Evolutionary conservation across 2,329 filamentous ascomycete genomes (phyloP).

Genomic region (Aspergillus udagawae): DNA sequence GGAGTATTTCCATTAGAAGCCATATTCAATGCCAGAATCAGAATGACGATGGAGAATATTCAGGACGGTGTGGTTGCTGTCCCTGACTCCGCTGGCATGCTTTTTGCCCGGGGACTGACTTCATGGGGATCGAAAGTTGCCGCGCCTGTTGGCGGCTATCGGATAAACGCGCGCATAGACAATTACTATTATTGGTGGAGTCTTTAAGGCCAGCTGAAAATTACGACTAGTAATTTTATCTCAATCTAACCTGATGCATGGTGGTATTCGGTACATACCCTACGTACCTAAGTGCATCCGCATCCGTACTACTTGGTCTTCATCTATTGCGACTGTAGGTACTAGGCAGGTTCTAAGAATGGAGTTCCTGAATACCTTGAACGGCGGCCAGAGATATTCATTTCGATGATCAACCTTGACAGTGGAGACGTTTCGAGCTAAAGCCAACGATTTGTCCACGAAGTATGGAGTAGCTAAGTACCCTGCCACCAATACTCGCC

Average conservation of each 20-base stretch:
- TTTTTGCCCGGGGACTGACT: conserved; percentile 1
- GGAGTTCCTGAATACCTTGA: not conserved
- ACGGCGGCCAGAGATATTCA: not conserved
- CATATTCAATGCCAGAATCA: conserved; percentile 25
- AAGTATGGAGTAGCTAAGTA: not conserved
- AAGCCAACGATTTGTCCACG: not conserved
- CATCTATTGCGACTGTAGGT: not conserved
- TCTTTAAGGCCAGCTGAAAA: not conserved
- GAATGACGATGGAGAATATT: not conserved
- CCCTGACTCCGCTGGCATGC: not conserved
- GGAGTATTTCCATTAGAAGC: conserved; percentile 40
- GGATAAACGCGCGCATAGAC: conserved; percentile 7
- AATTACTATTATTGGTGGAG: conserved; percentile 7
- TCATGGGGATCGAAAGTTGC: not conserved
- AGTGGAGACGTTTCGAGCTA: not conserved
- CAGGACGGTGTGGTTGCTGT: not conserved
- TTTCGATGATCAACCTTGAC: not conserved
- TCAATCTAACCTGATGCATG: not conserved
- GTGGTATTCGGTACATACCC: too few species aligned
- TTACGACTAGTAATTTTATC: not conserved
- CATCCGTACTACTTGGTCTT: not conserved
- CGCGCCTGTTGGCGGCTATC: conserved; percentile 6
- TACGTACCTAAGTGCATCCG: too few species aligned
- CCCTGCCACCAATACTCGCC: too few species aligned
- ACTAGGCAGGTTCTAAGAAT: not conserved